Evolutionary conservation across 441 rosid genomes (phyloP), one percentile per base, ranked within the genome.

Genomic region (Hypseocharis bilobata): DNA sequence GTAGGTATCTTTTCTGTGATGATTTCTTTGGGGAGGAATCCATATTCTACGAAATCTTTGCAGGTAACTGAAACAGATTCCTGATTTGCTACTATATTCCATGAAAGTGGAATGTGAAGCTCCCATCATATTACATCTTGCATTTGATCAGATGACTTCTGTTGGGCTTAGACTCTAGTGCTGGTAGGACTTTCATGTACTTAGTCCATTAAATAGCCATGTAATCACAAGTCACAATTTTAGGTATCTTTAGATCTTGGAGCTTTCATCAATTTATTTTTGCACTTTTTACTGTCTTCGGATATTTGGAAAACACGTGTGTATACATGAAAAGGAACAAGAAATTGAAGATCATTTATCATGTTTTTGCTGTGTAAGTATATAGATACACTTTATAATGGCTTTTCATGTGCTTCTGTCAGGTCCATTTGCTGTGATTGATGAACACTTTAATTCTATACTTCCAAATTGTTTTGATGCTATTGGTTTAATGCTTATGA

Each of bases 351-450:
- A 36, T 54, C 23, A 20, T 17, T 40, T 67, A 13, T 68, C 20
- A 19, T 38, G 40, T 22, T 47, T 69, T 65, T 45, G 11, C 26
- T 10, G 56, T 17, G 20, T 6, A n/a, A 17, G 14, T 30, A 32
- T 22, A 27, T 10, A n/a, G 6, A 23, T 17, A 7, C n/a, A 60
- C 30, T 29, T 10, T 30, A 4, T 27, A 47, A 17, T 69, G 49
- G 32, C 13, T 69, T 60, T 47, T 56, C 4, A 3, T 30, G 6
- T 17, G 25, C 34, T 40, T 36, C 65, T 16, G 52, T 77, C 87
- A 91, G 99, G 99, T 82, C 99, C 99, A 59, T 87, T 91, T 83
- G 88, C 89, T 66, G 99, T 89, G 70, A 84, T 94, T 38, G 98
- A 94, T 65, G 99, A 94, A 67, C 98, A 94, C 82, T 86, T 94